Base-by-base conservation (phyloP, 2,329 filamentous ascomycete species). In the Botrytis paeoniae region DNA sequence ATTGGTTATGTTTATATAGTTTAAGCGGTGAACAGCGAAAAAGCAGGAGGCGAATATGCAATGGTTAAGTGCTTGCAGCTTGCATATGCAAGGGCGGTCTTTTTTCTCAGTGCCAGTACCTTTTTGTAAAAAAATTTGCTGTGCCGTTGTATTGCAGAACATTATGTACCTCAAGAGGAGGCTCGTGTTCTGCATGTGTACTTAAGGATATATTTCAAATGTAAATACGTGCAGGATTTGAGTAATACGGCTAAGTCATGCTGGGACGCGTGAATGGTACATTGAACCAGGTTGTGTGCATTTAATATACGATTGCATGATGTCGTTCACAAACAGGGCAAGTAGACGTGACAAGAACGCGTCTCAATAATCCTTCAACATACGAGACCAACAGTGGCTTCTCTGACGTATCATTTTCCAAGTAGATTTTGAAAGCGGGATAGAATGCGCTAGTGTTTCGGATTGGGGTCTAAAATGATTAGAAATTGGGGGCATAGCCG, bases 21-120 rank as follows among this genome's bases (percentile, higher is more conserved):
- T 29, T 48, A 69, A 72, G 70, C 70, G 63, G 70, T 69, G 63
- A 69, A 60, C 41, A 51, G 37, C 20, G 35, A 25, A 39, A 64
- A 43, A 68, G 61, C 61, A 71, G 48, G 62, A 71, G 70, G 70
- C 61, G 61, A 68, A 71, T 60, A 71, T 72, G 63, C 70, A 72
- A 51, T 72, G 70, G 63, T 51, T 51, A 69, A 69, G 70, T 72
- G 51, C 63, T 41, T 72, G 70, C 70, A 72, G 51, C n/a, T 69
- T 41, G 60, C 57, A 60, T 48, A 72, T 72, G 70, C 70, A 72
- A 72, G 63, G 70, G 60, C 48, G n/a, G 25, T 48, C 41, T 37
- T 63, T 48, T 43, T 14, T 18, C 25, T 61, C n/a, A 57, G 4
- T 48, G 57, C 51, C 37, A 61, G 69, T 39, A 32, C 41, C 57